Percentiles rank a stretch among this genome's conserved stretches.
phyloP scores from a whole-genome alignment of 1,139 yeast species.

The Candida sp. region DNA sequence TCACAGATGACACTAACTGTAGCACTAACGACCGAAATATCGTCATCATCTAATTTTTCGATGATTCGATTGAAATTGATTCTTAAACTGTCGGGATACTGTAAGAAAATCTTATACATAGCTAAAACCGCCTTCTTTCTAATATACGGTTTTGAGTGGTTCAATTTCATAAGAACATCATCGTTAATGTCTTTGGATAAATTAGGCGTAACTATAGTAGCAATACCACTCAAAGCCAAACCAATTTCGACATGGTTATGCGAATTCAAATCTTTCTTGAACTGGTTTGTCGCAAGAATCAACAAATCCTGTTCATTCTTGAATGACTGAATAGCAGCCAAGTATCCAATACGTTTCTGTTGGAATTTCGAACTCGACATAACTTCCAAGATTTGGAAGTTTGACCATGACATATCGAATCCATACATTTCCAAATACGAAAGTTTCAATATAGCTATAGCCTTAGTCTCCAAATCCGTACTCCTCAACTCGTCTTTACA shows the following conservation, averaged over 20 bases:
- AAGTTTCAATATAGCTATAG: slow-evolving; percentile 85
- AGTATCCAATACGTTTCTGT: slow-evolving; percentile 94
- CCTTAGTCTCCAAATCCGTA: slow-evolving; percentile 80
- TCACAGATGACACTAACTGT: slow-evolving; percentile 95
- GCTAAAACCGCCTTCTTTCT: slow-evolving; percentile 92
- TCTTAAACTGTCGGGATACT: slow-evolving; percentile 87
- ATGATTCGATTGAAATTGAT: slow-evolving; percentile 68
- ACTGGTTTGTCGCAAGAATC: slow-evolving; percentile 86
- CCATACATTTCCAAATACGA: slow-evolving; percentile 97
- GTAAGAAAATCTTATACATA: slow-evolving; percentile 84
- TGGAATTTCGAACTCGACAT: slow-evolving; percentile 90
- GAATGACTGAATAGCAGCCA: slow-evolving; percentile 92
- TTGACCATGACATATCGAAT: slow-evolving; percentile 97
- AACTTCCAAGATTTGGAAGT: slow-evolving; percentile 90
- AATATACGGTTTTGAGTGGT: slow-evolving; percentile 87
- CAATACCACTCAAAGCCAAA: slow-evolving; percentile 86
- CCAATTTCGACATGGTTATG: slow-evolving; percentile 72
- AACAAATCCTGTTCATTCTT: slow-evolving; percentile 83
- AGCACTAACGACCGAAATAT: slow-evolving; percentile 85
- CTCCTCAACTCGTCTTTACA: slow-evolving; percentile 80
- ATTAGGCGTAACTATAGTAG: slow-evolving; percentile 88
- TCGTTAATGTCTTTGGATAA: slow-evolving; percentile 86
- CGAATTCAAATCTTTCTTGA: slow-evolving; percentile 85
- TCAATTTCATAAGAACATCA: slow-evolving; percentile 81
- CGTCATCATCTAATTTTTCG: slow-evolving; percentile 75